Percentiles rank a stretch among this genome's conserved stretches.
phyloP scores from a whole-genome alignment of 257 asterid genomes.

The Gentiana dahurica region DNA sequence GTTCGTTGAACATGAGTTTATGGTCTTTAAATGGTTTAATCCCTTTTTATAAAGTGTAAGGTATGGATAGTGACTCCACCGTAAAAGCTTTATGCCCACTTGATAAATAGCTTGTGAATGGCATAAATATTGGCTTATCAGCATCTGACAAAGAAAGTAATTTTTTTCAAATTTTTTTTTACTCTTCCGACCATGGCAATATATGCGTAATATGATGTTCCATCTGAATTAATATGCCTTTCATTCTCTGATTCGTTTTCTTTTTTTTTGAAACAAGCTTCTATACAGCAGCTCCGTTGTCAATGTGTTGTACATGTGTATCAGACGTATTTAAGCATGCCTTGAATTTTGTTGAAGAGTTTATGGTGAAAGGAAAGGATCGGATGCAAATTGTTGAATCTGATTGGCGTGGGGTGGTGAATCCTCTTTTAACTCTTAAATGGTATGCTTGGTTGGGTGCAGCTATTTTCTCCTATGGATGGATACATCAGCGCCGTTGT shows the following conservation, averaged over 20 bases:
- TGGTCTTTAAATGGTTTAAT: too few species aligned
- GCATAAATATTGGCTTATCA: too few species aligned
- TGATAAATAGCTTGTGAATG: too few species aligned
- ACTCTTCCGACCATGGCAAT: not conserved
- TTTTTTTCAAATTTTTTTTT: not conserved
- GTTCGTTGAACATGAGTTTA: too few species aligned
- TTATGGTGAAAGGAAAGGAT: slow-evolving; percentile 58
- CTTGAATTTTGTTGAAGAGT: slow-evolving; percentile 31
- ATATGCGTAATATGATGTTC: not conserved
- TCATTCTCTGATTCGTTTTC: slow-evolving; percentile 9
- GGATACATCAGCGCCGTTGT: slow-evolving; percentile 72
- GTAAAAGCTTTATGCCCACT: too few species aligned
- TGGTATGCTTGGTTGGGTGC: slow-evolving; percentile 85
- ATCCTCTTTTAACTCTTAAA: slow-evolving; percentile 51
- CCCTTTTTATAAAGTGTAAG: too few species aligned
- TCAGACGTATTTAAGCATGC: slow-evolving; percentile 44
- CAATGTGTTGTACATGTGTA: slow-evolving; percentile 58
- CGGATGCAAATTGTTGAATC: slow-evolving; percentile 31
- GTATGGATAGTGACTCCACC: too few species aligned
- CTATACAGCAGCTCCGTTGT: slow-evolving; percentile 79
- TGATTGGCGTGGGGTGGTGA: slow-evolving; percentile 37
- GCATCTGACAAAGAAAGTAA: not conserved
- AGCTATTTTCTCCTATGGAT: slow-evolving; percentile 54
- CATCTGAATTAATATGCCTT: not conserved
- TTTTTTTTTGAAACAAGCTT: slow-evolving; percentile 42